phyloP scores from a whole-genome alignment of 179 eudicot species.

The Spergularia azorica region DNA sequence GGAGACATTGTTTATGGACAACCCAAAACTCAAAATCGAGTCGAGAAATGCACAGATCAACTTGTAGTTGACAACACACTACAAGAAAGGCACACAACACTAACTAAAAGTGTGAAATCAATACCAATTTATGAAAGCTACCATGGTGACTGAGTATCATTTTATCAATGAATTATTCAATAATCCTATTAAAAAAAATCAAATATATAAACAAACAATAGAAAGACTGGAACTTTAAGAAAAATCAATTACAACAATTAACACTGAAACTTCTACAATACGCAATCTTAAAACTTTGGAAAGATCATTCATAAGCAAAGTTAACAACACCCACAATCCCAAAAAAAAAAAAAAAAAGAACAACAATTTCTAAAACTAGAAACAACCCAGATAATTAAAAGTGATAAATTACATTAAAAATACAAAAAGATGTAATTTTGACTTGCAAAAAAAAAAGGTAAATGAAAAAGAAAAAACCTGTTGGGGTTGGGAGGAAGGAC shows the following conservation, averaged over 20 bases:
- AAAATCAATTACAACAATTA: neutral
- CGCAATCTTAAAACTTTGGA: neutral
- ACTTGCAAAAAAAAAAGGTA: neutral
- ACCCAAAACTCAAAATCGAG: too few relatives aligned
- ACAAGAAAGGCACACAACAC: too few relatives aligned
- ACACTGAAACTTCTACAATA: neutral
- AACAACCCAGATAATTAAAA: neutral
- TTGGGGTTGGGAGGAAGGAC: constrained; percentile 57
- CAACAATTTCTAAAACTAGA: neutral
- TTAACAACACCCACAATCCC: neutral
- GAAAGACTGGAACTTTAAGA: neutral
- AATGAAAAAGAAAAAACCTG: constrained; percentile 42
- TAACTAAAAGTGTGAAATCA: too few relatives aligned
- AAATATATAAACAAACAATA: too few relatives aligned
- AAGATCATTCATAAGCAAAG: neutral
- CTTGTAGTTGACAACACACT: too few relatives aligned
- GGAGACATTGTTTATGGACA: too few relatives aligned
- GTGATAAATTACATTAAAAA: neutral
- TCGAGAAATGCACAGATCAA: too few relatives aligned
- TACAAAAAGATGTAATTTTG: neutral
- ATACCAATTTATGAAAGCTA: too few relatives aligned
- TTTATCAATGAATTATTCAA: too few relatives aligned
- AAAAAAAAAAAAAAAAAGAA: too few relatives aligned
- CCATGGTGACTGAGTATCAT: too few relatives aligned
- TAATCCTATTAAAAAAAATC: too few relatives aligned